Evolutionary conservation across 1,284 basidiomycete species (phyloP).

Genomic region (Peniophora sp.): DNA sequence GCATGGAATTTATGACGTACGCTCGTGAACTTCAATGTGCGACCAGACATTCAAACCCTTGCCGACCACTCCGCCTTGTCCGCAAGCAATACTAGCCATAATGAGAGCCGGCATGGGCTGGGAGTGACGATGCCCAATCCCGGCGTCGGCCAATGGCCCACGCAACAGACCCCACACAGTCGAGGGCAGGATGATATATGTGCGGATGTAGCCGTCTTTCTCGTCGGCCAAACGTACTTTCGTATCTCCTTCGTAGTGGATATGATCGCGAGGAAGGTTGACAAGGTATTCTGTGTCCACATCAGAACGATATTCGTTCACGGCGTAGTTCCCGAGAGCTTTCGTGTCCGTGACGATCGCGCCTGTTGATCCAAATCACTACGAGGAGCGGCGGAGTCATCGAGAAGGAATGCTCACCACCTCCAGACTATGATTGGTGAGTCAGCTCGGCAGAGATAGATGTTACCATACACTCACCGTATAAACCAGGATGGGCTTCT

Average conservation of each 20-base stretch:
- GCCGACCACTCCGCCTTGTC: slow-evolving; percentile 35
- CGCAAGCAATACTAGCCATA: slow-evolving; percentile 26
- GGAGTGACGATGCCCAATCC: slow-evolving; percentile 35
- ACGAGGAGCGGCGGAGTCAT: slow-evolving; percentile 28
- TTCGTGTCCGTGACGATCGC: slow-evolving; percentile 31
- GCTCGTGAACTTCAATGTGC: slow-evolving; percentile 36
- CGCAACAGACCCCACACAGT: slow-evolving; percentile 36
- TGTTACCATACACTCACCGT: slow-evolving; percentile 17
- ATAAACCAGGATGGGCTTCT: slow-evolving; percentile 38
- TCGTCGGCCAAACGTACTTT: slow-evolving; percentile 32
- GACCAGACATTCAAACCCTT: slow-evolving; percentile 39
- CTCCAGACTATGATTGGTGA: neutral
- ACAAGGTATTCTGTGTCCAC: slow-evolving; percentile 30
- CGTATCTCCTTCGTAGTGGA: slow-evolving; percentile 36
- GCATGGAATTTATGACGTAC: slow-evolving; percentile 22
- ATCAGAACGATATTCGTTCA: slow-evolving; percentile 37
- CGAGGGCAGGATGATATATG: slow-evolving; percentile 36
- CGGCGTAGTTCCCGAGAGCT: slow-evolving; percentile 26
- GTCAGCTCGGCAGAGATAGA: no score
- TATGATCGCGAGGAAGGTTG: slow-evolving; percentile 23
- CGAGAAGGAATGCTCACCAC: slow-evolving; percentile 38
- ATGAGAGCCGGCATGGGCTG: slow-evolving; percentile 32
- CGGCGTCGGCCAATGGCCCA: slow-evolving; percentile 29
- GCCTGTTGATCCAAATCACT: slow-evolving; percentile 27
- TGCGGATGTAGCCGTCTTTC: slow-evolving; percentile 37